These are phyloP conservation scores for Sporothrix dimorphospora DNA, from an alignment of 2,329 filamentous ascomycete genomes.

Conservation along the genomic window DNA sequence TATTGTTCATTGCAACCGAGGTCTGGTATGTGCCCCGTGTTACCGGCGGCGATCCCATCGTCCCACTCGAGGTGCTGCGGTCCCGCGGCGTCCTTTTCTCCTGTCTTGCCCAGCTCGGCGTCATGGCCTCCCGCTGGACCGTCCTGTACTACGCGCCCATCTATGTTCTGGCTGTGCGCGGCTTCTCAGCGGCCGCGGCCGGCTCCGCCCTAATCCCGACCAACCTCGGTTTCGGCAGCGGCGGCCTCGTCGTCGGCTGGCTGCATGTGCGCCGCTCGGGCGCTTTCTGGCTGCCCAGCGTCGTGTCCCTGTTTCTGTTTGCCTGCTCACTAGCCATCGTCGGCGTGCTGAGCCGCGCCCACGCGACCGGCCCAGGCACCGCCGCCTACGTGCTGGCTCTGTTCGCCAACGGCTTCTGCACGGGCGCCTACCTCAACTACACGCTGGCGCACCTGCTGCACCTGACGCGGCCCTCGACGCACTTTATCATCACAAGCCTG, in stretches of 20 bases:
- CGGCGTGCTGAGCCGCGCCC: conserved; percentile 54
- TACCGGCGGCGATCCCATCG: conserved; percentile 69
- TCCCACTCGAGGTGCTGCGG: conserved; percentile 70
- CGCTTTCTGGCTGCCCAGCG: conserved; percentile 69
- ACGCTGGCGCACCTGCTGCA: conserved; percentile 79
- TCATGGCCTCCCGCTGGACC: conserved; percentile 81
- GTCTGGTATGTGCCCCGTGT: conserved; percentile 39
- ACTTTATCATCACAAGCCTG: conserved; percentile 76
- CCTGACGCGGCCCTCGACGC: conserved; percentile 65
- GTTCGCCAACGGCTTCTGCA: conserved; percentile 71
- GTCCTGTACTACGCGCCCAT: conserved; percentile 81
- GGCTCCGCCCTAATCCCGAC: conserved; percentile 80
- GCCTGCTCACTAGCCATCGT: conserved; percentile 54
- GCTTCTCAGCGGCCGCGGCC: conserved; percentile 68
- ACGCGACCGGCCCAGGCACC: conserved; percentile 45
- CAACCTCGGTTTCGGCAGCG: conserved; percentile 75
- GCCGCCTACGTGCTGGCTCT: conserved; percentile 64
- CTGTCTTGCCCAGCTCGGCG: conserved; percentile 72
- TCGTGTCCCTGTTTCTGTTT: conserved; percentile 66
- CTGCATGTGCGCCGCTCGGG: conserved; percentile 74
- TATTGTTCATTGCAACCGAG: conserved; percentile 66
- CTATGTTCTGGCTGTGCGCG: conserved; percentile 75
- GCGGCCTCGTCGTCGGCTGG: conserved; percentile 72
- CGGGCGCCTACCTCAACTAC: conserved; percentile 77
- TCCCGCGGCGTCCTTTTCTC: conserved; percentile 73